Evolutionary conservation across 805 yeast species (phyloP), one percentile per base, ranked within the genome.

Genomic region (Ogataea trehaloabstinens): DNA sequence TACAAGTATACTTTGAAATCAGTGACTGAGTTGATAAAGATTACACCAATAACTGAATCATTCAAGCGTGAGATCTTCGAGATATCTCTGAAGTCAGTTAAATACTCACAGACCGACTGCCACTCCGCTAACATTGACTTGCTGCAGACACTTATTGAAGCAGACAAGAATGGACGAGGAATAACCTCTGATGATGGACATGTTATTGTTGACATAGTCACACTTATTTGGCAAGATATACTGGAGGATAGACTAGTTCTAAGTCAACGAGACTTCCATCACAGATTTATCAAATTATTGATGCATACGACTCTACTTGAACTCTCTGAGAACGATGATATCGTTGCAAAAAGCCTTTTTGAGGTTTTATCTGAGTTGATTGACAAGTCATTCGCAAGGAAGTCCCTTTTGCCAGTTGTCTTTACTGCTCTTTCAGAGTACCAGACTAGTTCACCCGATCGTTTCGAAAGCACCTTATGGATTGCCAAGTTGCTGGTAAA

Each of bases 321-420:
- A 5, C 48, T 49, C 7, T 68, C 82, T 0, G 49, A 60, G 1
- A 48, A 52, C 1, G 58, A 57, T 43, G 56, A 49, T 11, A 45
- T 40, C 1, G 46, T 68, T 15, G 53, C 61, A 8, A 53, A 49
- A 5, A 42, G 43, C 0, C 53, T 77, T 1, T 49, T 44, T 17
- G 45, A 39, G 15, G 67, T 77, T 37, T 68, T 76, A 2, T 33
- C 48, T 11, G 69, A 75, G 1, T 66, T 82, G 2, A 63, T 81
- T 20, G 48, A 52, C 1, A 70, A 73, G 32, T 63, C 86, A 0
- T 68, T 55, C 38, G 80, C 85, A 0, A 73, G 95, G 58, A 76
- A 95, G 48, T 71, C 84, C 2, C 61, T 89, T 6, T 60, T 87
- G 18, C 90, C 95, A 0, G 50, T 70, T 1, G 55, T 89, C 8